These are phyloP conservation scores for Senecio squalidus DNA, from an alignment of 140 eudicot species.

Conservation along the genomic window DNA sequence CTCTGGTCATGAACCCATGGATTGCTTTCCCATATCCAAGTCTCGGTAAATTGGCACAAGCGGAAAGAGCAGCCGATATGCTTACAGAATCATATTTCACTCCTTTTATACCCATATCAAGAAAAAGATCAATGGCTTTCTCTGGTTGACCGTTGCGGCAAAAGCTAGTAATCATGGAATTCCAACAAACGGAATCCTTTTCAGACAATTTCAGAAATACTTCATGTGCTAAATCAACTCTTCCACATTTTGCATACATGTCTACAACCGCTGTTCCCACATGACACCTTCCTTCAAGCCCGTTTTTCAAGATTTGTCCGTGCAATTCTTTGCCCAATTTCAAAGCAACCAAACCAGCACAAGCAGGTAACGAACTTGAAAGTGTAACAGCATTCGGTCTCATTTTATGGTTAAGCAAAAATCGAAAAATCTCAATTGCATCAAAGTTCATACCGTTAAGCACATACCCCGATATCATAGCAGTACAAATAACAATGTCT, in stretches of 20 bases:
- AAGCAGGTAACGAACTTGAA: constrained; percentile 73
- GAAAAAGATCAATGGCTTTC: constrained; percentile 62
- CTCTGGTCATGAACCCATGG: constrained; percentile 60
- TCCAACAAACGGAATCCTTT: constrained; percentile 67
- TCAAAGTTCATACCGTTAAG: constrained; percentile 52
- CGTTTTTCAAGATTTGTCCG: constrained; percentile 35
- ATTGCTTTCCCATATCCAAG: constrained; percentile 60
- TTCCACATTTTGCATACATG: constrained; percentile 86
- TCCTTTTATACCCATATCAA: constrained; percentile 44
- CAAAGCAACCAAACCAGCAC: constrained; percentile 60
- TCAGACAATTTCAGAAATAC: constrained; percentile 48
- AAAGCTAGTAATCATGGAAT: constrained; percentile 60
- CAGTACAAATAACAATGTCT: constrained; percentile 68
- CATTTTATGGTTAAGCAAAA: constrained; percentile 38
- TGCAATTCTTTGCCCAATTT: constrained; percentile 68
- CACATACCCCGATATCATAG: constrained; percentile 83
- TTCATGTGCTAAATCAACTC: constrained; percentile 47
- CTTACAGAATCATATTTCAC: constrained; percentile 51
- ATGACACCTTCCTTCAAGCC: constrained; percentile 46
- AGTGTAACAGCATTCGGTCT: constrained; percentile 77
- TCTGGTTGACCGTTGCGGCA: constrained; percentile 62
- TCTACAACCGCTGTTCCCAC: constrained; percentile 60
- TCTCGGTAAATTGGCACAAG: constrained; percentile 56
- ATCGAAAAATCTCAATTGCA: constrained; percentile 46
- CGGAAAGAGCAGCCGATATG: constrained; percentile 67